These are phyloP conservation scores for Corrigiola litoralis DNA, from an alignment of 179 eudicot genomes.

Conservation along the genomic window DNA sequence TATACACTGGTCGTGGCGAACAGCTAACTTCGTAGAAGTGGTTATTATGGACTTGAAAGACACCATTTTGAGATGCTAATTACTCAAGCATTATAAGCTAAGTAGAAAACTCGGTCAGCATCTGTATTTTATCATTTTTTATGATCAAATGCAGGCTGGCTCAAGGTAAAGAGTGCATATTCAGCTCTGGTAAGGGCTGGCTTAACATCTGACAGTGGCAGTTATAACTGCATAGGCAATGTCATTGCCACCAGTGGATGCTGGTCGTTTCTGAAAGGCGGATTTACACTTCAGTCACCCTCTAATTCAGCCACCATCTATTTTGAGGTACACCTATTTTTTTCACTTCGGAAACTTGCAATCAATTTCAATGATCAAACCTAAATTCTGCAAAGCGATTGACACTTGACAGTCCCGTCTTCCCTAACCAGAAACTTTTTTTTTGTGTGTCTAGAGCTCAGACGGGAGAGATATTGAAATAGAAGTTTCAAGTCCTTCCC, in stretches of 20 bases:
- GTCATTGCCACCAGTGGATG: conserved; percentile 60
- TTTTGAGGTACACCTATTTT: conserved; percentile 42
- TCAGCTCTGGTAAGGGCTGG: conserved; percentile 49
- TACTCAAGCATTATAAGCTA: too few species aligned
- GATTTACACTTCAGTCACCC: conserved; percentile 48
- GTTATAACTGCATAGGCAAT: conserved; percentile 47
- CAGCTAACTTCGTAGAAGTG: too few species aligned
- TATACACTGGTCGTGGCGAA: too few species aligned
- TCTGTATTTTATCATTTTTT: neutral
- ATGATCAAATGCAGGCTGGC: conserved; percentile 47
- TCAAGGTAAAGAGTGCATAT: conserved; percentile 43
- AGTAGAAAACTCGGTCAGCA: too few species aligned
- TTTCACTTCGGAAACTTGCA: too few species aligned
- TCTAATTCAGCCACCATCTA: conserved; percentile 42
- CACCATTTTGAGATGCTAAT: too few species aligned
- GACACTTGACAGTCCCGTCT: neutral
- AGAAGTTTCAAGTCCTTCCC: conserved; percentile 45
- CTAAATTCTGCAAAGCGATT: neutral
- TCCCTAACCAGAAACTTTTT: neutral
- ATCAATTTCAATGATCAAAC: neutral
- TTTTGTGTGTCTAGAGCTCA: conserved; percentile 27
- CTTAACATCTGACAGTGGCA: conserved; percentile 36
- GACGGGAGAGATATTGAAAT: conserved; percentile 40
- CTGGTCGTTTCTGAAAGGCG: conserved; percentile 90
- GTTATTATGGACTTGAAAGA: too few species aligned